Evolutionary conservation across 306 rosid species (phyloP), one percentile per base, ranked within the genome.

Genomic region (Begonia masoniana): DNA sequence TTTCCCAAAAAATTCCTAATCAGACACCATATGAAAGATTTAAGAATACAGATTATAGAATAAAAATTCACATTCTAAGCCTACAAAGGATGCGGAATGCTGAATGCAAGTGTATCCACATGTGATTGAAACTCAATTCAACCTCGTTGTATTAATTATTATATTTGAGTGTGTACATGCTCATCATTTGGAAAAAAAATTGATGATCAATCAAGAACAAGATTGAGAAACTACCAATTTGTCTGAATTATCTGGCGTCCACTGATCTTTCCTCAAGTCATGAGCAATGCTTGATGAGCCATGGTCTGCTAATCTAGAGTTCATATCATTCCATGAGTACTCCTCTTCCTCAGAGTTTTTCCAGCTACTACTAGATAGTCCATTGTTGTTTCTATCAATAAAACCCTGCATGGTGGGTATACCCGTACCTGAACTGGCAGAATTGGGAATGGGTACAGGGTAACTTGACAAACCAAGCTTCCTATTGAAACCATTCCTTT

Each of bases 291-390:
- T 71, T 15, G 83, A 55, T 46, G 72, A 66, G 14, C 76, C 72
- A 41, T 57, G 75, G 68, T 52, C 76, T 21, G 81, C 39, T 74
- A 63, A 58, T 42, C 80, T 66, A 43, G 88, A 53, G 65, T 79
- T 73, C 82, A 80, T 74, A 58, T 76, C 84, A 62, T 83, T 91
- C 97, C 97, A 88, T 69, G 63, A 59, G 73, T 71, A 84, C 76
- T 88, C 95, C 74, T 88, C 95, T 68, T 88, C 95, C 77, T 84
- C 95, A 5, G 97, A 82, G 71, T 82, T 77, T 71, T 80, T 82
- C 97, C 97, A 88, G 77, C 70, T 88, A 67, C 70, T 88, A 67
- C 54, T 61, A 50, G 95, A 77, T 26, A 72, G 43, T 50, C 59
- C 78, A 68, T 68, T 60, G 19, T 74, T 69, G 62, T 52, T 66